A percentile compares a stretch with the other conserved stretches of the same genome.
Conservation (phyloP, 495 filamentous ascomycete species). For the Xylaria cubensis region DNA sequence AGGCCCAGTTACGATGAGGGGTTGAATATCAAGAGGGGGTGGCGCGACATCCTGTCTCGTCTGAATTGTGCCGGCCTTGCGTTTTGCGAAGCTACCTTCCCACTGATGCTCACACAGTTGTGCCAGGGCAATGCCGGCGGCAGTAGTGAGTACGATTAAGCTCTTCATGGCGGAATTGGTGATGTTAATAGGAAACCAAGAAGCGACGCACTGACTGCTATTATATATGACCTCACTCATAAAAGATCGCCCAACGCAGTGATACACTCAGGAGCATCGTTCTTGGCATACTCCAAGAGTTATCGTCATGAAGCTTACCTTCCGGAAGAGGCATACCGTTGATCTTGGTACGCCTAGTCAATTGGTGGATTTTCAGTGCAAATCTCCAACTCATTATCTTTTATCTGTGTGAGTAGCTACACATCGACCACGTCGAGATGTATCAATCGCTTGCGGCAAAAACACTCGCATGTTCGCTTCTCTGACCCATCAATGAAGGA, state of each 20-base stretch:
- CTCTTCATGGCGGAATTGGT: slow-evolving; percentile 21
- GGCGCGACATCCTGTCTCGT: slow-evolving; percentile 29
- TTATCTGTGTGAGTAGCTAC: neutral
- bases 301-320: neutral
- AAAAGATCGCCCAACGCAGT: neutral
- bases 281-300: slow-evolving; percentile 24
- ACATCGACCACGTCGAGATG: neutral
- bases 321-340: slow-evolving; percentile 16
- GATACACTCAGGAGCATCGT: neutral
- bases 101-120: slow-evolving; percentile 40
- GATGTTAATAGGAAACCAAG: neutral
- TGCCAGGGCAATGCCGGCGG: slow-evolving; percentile 16
- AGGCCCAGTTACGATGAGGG: slow-evolving; percentile 38
- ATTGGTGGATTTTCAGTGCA: neutral
- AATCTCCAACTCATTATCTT: neutral
- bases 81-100: slow-evolving; percentile 34
- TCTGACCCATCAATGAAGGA: neutral
- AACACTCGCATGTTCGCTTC: neutral
- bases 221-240: slow-evolving; percentile 8
- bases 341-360: neutral
- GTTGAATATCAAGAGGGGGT: slow-evolving; percentile 36
- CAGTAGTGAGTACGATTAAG: slow-evolving; percentile 23
- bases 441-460: neutral
- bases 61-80: slow-evolving; percentile 26
- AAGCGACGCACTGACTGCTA: neutral